Percentiles rank a stretch among this genome's conserved stretches.
These are phyloP conservation scores for Alternaria arbusti DNA, from an alignment of 2,329 filamentous ascomycete genomes.

Conservation along the genomic window DNA sequence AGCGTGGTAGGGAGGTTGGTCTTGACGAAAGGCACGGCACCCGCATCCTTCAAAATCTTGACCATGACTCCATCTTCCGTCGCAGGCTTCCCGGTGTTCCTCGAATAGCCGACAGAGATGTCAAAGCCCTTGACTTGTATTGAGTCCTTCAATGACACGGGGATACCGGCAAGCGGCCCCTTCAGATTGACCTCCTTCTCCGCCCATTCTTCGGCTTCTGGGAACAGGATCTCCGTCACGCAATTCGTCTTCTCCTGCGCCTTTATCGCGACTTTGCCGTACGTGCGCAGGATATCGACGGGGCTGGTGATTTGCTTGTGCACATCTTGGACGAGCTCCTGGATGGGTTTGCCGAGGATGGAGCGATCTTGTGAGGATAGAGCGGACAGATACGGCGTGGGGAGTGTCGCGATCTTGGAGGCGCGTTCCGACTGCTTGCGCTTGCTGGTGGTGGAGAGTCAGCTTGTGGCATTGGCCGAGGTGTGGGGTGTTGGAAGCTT, in stretches of 20 bases:
- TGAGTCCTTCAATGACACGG: slow-evolving; percentile 79
- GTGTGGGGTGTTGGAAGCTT: slow-evolving; percentile 14
- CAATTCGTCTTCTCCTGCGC: slow-evolving; percentile 90
- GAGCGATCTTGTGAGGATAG: slow-evolving; percentile 69
- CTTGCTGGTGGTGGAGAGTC: slow-evolving; percentile 63
- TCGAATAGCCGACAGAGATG: slow-evolving; percentile 79
- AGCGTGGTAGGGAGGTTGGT: slow-evolving; percentile 88
- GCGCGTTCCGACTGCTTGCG: slow-evolving; percentile 80
- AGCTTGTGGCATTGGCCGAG: slow-evolving; percentile 9
- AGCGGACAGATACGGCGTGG: slow-evolving; percentile 67
- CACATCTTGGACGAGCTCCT: slow-evolving; percentile 77
- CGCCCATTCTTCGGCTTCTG: slow-evolving; percentile 76
- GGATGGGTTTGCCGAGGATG: slow-evolving; percentile 76
- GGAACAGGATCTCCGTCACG: slow-evolving; percentile 83
- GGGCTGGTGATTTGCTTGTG: slow-evolving; percentile 71
- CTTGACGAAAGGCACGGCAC: slow-evolving; percentile 90
- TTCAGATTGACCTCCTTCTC: slow-evolving; percentile 69
- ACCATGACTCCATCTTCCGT: slow-evolving; percentile 74
- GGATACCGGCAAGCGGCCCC: slow-evolving; percentile 85
- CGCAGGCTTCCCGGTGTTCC: slow-evolving; percentile 71
- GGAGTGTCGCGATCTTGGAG: slow-evolving; percentile 71
- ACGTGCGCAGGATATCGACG: slow-evolving; percentile 78
- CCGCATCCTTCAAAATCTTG: slow-evolving; percentile 81
- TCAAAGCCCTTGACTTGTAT: slow-evolving; percentile 85
- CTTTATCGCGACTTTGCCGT: slow-evolving; percentile 83